phyloP scores from a whole-genome alignment of 768 basidiomycete genomes.

The Pholiota molesta region DNA sequence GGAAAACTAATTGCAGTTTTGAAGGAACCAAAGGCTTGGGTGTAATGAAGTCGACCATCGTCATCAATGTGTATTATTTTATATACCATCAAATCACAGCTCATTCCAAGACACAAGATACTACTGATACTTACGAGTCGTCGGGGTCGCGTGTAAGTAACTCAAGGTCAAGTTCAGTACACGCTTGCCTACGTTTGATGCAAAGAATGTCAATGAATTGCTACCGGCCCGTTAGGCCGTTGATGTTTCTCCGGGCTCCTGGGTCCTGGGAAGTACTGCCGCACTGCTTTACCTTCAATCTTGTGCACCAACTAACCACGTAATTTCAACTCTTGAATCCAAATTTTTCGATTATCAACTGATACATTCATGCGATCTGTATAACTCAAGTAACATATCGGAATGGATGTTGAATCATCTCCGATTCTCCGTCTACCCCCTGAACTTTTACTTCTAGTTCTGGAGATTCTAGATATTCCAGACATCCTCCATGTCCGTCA shows the following conservation, averaged over 20 bases:
- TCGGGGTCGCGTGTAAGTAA: no score
- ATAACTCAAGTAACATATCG: not conserved
- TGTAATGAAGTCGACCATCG: conserved; percentile 18
- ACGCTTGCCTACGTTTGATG: no score
- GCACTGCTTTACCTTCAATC: no score
- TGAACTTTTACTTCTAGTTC: conserved; percentile 18
- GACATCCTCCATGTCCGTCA: conserved; percentile 21
- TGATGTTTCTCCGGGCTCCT: no score
- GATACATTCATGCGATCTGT: not conserved
- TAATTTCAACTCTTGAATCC: not conserved
- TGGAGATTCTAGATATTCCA: conserved; percentile 10
- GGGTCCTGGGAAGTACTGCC: no score
- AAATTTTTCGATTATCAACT: no score
- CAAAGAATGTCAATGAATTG: no score
- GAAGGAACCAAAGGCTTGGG: conserved; percentile 69
- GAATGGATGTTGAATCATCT: not conserved
- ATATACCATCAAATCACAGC: not conserved
- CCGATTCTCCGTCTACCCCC: conserved; percentile 12
- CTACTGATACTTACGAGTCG: not conserved
- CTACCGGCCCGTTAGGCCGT: no score
- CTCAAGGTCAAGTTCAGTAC: no score
- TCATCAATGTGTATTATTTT: not conserved
- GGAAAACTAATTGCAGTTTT: conserved; percentile 64
- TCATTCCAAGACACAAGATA: not conserved
- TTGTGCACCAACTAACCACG: not conserved